A percentile compares a stretch with the other conserved stretches of the same genome.
Evolutionary conservation across 2,329 filamentous ascomycete species (phyloP).

Genomic region (Cercospora sp.): DNA sequence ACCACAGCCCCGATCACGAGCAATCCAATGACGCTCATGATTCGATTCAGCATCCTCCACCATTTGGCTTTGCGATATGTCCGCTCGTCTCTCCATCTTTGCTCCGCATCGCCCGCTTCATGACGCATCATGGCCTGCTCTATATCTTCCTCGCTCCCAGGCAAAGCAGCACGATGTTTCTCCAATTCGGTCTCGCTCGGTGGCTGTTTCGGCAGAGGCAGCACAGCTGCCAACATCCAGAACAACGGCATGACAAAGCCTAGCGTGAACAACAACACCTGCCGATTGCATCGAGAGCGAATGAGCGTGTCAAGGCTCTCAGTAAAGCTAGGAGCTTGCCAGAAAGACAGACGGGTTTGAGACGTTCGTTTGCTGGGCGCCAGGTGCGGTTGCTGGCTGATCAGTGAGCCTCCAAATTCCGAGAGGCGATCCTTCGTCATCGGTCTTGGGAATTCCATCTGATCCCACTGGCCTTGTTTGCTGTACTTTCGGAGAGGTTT

Average conservation of each 20-base stretch:
- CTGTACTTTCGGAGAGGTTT: constrained; percentile 34
- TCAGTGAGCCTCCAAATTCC: constrained; percentile 27
- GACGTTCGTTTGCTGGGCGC: constrained; percentile 30
- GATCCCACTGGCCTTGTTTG: constrained; percentile 37
- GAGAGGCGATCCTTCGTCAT: constrained; percentile 37
- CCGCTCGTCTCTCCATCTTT: constrained; percentile 37
- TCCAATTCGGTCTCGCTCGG: constrained; percentile 27
- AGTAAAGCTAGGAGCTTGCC: constrained; percentile 39
- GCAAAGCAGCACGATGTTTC: constrained; percentile 21
- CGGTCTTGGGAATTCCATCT: constrained; percentile 36
- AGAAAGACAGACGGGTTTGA: constrained; percentile 33
- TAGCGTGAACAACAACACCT: constrained; percentile 40
- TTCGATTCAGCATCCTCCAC: constrained; percentile 42
- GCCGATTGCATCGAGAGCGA: constrained; percentile 37
- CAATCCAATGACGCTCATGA: constrained; percentile 42
- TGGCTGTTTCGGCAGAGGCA: constrained; percentile 38
- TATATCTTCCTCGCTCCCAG: constrained; percentile 33
- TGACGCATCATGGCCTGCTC: constrained; percentile 34
- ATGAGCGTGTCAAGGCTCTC: constrained; percentile 39
- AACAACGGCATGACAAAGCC: constrained; percentile 40
- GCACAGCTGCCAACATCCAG: constrained; percentile 40
- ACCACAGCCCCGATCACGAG: constrained; percentile 40
- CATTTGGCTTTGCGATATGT: constrained; percentile 39
- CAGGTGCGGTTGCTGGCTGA: constrained; percentile 31
- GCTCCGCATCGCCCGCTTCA: constrained; percentile 34